These are phyloP conservation scores for Aspergillus terreus DNA, from an alignment of 2,329 filamentous ascomycete species.

Conservation along the genomic window DNA sequence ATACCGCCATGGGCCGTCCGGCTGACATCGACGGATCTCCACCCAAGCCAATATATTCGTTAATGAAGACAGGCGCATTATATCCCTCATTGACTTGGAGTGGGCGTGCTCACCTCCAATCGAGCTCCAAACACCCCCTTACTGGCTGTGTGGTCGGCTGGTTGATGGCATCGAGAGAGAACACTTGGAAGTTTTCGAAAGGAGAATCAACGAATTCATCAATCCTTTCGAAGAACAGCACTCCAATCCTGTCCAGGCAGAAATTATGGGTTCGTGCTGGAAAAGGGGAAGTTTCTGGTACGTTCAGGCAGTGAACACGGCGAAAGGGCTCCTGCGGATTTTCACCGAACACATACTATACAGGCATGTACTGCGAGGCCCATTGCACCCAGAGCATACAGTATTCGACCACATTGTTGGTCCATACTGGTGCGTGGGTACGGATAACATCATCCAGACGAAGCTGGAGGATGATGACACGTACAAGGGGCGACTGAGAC, in stretches of 20 bases:
- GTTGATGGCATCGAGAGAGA: conserved; percentile 10
- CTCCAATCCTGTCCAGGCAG: conserved; percentile 3
- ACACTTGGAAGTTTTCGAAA: conserved; percentile 9
- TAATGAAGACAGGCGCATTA: conserved; percentile 22
- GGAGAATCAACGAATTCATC: conserved; percentile 15
- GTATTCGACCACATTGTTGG: neutral
- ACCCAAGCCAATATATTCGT: conserved; percentile 32
- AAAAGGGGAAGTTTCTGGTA: conserved; percentile 25
- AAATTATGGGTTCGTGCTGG: conserved; percentile 22
- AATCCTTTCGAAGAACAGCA: conserved; percentile 20
- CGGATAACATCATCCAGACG: neutral
- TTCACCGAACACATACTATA: conserved; percentile 26
- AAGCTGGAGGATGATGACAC: neutral
- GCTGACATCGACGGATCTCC: conserved; percentile 37
- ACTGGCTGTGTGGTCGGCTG: conserved; percentile 17
- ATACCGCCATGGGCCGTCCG: conserved; percentile 31
- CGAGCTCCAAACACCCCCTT: conserved; percentile 19
- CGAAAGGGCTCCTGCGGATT: conserved; percentile 21
- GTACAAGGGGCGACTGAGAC: neutral
- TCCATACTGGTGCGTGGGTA: neutral
- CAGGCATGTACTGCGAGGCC: conserved; percentile 1
- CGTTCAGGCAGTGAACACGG: conserved; percentile 22
- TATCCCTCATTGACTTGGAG: conserved; percentile 21
- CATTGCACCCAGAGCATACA: conserved; percentile 1
- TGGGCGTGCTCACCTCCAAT: conserved; percentile 20